A percentile compares a stretch with the other conserved stretches of the same genome.
These are phyloP conservation scores for Xylaria sp. DNA, from an alignment of 2,329 filamentous ascomycete genomes.

Conservation along the genomic window DNA sequence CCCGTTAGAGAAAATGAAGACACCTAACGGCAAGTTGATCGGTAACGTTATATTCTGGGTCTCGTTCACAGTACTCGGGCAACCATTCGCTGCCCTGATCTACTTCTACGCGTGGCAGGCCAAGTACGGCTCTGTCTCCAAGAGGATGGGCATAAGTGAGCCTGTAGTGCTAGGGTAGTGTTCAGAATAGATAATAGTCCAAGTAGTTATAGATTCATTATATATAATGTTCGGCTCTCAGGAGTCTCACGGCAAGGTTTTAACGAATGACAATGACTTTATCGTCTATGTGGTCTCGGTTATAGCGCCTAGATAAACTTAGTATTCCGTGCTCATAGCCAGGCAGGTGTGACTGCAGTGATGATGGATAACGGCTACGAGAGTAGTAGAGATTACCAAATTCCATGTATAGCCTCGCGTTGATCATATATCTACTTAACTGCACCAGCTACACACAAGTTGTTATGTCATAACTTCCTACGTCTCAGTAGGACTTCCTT, in stretches of 20 bases:
- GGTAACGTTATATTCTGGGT: slow-evolving; percentile 98
- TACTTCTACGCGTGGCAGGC: slow-evolving; percentile 99
- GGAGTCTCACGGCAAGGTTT: too few relatives aligned
- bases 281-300: too few relatives aligned
- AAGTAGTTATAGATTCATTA: slow-evolving; percentile 4
- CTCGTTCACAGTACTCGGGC: slow-evolving; percentile 93
- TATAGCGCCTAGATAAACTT: too few relatives aligned
- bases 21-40: slow-evolving; percentile 78
- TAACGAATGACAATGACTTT: too few relatives aligned
- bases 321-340: background rate
- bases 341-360: background rate
- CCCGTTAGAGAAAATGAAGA: slow-evolving; percentile 80
- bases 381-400: background rate
- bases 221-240: background rate
- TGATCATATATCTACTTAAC: too few relatives aligned
- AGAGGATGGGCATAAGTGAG: slow-evolving; percentile 39
- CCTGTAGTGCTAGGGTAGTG: slow-evolving; percentile 26
- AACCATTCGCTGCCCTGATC: slow-evolving; percentile 89
- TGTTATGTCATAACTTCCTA: too few relatives aligned
- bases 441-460: too few relatives aligned
- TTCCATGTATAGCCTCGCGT: too few relatives aligned
- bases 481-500: too few relatives aligned
- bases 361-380: background rate
- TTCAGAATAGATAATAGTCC: background rate
- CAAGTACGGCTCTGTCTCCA: slow-evolving; percentile 88